Evolutionary conservation across 495 filamentous ascomycete species (phyloP).

Genomic region (Tuber magnatum): DNA sequence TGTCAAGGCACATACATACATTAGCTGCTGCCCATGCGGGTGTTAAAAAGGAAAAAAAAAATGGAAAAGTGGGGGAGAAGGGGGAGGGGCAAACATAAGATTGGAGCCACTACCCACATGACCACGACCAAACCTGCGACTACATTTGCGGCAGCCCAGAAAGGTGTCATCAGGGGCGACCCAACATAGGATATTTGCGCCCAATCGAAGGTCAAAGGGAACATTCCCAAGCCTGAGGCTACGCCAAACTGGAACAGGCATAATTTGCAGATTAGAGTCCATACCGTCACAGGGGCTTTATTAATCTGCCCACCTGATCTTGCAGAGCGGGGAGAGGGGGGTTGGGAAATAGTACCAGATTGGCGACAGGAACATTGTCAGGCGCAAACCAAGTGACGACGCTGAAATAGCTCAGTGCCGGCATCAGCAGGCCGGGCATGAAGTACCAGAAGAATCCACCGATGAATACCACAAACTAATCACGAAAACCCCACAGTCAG

Average conservation of each 20-base stretch:
- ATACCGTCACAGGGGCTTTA: neutral
- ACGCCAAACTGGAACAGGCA: conserved; percentile 56
- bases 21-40: neutral
- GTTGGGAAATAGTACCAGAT: conserved; percentile 48
- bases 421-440: conserved; percentile 74
- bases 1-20: neutral
- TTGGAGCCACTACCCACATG: conserved; percentile 81
- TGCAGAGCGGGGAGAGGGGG: neutral
- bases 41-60: neutral
- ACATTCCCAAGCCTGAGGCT: conserved; percentile 74
- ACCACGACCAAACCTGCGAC: conserved; percentile 75
- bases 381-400: conserved; percentile 89
- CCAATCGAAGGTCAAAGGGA: conserved; percentile 89
- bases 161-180: conserved; percentile 76
- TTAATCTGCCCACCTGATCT: neutral
- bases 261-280: conserved; percentile 11
- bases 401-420: conserved; percentile 81
- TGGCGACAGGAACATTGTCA: conserved; percentile 65
- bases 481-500: conserved; percentile 5
- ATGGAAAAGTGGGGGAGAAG: neutral
- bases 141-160: conserved; percentile 87
- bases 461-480: conserved; percentile 51
- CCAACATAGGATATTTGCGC: conserved; percentile 86
- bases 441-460: conserved; percentile 71
- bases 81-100: conserved; percentile 50